Conservation (phyloP, 805 yeast genomes). For the Scheffersomyces ergatensis region DNA sequence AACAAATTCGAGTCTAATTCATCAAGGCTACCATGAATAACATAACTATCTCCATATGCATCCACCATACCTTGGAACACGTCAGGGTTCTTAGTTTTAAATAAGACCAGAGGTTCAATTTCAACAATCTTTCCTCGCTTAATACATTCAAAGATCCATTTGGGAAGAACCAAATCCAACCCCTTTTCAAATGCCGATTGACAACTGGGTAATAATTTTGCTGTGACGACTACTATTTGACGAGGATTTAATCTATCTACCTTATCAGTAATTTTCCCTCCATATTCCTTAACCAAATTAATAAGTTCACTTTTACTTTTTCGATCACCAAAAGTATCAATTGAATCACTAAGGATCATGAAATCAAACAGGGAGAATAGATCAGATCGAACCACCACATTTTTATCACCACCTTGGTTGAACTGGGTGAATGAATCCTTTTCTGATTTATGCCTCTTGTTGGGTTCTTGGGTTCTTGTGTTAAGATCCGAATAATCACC, state of each 20-base stretch:
- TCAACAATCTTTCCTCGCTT: slow-evolving; percentile 37
- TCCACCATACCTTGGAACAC: slow-evolving; percentile 45
- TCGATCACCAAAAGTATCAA: slow-evolving; percentile 21
- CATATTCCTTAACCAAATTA: slow-evolving; percentile 40
- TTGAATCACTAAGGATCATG: slow-evolving; percentile 52
- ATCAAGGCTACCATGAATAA: slow-evolving; percentile 16
- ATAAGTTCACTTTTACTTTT: slow-evolving; percentile 33
- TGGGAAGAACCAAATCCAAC: slow-evolving; percentile 61
- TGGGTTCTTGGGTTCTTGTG: slow-evolving; percentile 26
- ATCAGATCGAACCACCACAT: slow-evolving; percentile 7
- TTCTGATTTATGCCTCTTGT: slow-evolving; percentile 7
- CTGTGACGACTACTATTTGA: slow-evolving; percentile 7
- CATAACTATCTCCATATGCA: slow-evolving; percentile 60
- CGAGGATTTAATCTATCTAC: slow-evolving; percentile 7
- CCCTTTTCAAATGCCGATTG: slow-evolving; percentile 33
- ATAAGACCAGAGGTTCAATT: slow-evolving; percentile 62
- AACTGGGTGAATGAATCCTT: slow-evolving; percentile 9
- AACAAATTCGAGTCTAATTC: slow-evolving; percentile 11
- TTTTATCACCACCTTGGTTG: slow-evolving; percentile 12
- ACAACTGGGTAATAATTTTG: slow-evolving; percentile 19
- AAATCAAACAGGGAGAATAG: slow-evolving; percentile 49
- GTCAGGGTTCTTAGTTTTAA: slow-evolving; percentile 32
- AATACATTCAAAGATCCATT: slow-evolving; percentile 74
- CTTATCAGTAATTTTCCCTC: slow-evolving; percentile 43
- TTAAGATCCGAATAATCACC: slow-evolving; percentile 19